Conservation (phyloP, 2,329 filamentous ascomycete species). For the Exophiala sp. region DNA sequence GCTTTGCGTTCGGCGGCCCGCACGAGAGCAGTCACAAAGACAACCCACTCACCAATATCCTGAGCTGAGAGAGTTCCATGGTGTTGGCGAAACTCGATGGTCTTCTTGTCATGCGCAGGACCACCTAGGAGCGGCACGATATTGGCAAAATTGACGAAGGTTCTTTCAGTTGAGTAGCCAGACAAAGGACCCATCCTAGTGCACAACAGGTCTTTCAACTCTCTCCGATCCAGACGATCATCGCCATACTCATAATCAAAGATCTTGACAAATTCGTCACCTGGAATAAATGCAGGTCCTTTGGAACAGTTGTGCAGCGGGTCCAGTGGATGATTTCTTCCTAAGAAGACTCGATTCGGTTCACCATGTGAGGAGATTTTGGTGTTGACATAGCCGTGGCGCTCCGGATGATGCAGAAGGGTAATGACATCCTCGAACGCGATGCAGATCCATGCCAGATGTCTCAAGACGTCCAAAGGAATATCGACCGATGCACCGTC, state of each 20-base stretch:
- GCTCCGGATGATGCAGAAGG: conserved; percentile 15
- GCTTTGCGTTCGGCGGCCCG: conserved; percentile 17
- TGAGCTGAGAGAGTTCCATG: conserved; percentile 11
- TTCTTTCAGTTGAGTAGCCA: neutral
- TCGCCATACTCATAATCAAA: conserved; percentile 1
- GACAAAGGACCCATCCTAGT: neutral
- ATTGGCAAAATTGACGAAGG: conserved; percentile 17
- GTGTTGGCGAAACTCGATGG: conserved; percentile 21
- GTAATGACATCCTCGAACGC: conserved; percentile 16
- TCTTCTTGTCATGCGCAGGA: conserved; percentile 2
- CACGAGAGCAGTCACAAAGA: conserved; percentile 16
- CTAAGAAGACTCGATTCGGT: conserved; percentile 2
- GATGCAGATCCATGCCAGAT: conserved; percentile 14
- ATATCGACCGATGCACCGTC: neutral
- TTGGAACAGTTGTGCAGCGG: neutral
- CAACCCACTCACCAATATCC: conserved; percentile 16
- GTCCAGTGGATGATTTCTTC: neutral
- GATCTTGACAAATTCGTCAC: conserved; percentile 7
- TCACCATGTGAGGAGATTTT: conserved; percentile 1
- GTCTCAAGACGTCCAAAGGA: conserved; percentile 9
- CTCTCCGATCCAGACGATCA: neutral
- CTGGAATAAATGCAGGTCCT: neutral
- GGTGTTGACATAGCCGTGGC: conserved; percentile 4
- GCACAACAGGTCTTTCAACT: neutral
- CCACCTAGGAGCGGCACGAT: neutral